These are phyloP conservation scores for Coprinopsis cinerea DNA, from an alignment of 768 basidiomycete species.

Conservation along the genomic window DNA sequence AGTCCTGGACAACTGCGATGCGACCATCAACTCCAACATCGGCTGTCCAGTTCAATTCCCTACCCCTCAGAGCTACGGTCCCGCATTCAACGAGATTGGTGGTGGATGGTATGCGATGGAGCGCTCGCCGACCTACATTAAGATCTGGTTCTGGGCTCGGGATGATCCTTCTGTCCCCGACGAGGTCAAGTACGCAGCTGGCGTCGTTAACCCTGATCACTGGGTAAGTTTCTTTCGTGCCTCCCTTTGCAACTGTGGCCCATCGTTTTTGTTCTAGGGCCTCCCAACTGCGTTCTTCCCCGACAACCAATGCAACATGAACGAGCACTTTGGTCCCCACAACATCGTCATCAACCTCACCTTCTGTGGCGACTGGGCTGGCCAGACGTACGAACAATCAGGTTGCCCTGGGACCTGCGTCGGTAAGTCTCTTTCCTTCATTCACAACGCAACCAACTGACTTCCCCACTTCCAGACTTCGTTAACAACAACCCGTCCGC, in stretches of 20 bases:
- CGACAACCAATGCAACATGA: constrained; percentile 51
- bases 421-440: constrained; percentile 32
- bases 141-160: constrained; percentile 71
- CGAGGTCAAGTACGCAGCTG: constrained; percentile 38
- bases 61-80: constrained; percentile 45
- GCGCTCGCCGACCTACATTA: constrained; percentile 49
- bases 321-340: constrained; percentile 44
- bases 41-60: constrained; percentile 27
- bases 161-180: constrained; percentile 38
- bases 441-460: neutral
- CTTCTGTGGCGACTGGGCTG: constrained; percentile 52
- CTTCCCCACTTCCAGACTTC: constrained; percentile 33
- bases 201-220: constrained; percentile 36
- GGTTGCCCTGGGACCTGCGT: constrained; percentile 53
- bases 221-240: constrained; percentile 39
- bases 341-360: constrained; percentile 62
- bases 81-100: constrained; percentile 50
- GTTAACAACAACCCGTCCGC: constrained; percentile 58
- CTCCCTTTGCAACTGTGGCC: neutral
- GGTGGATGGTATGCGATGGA: constrained; percentile 68
- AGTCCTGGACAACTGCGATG: constrained; percentile 20
- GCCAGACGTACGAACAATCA: constrained; percentile 34
- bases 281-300: constrained; percentile 55
- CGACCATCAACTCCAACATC: constrained; percentile 18
- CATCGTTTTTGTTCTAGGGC: constrained; percentile 31